Conservation (phyloP, 345 rosid genomes). For the Trapa bicornis region DNA sequence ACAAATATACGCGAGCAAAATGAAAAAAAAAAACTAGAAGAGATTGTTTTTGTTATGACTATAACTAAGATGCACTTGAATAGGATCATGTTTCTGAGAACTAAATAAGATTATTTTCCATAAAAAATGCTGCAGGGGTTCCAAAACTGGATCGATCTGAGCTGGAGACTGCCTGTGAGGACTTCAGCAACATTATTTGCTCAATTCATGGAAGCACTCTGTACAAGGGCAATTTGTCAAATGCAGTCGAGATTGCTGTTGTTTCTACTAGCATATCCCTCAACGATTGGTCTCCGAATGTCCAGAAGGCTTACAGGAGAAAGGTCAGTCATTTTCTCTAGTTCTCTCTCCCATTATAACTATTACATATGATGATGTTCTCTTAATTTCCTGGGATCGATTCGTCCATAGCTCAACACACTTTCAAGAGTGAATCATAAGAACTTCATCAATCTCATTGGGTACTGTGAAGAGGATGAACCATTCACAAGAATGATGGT, state of each 20-base stretch:
- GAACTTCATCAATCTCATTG: conserved; percentile 86
- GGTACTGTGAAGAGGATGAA: conserved; percentile 73
- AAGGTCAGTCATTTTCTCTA: conserved; percentile 28
- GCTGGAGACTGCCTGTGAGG: conserved; percentile 95
- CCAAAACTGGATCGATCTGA: conserved; percentile 81
- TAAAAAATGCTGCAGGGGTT: conserved; percentile 40
- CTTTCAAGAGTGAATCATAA: conserved; percentile 78
- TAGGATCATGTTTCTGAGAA: background rate
- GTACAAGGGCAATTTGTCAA: conserved; percentile 92
- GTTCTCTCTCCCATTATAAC: background rate
- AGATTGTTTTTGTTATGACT: too few species aligned
- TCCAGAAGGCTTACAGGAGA: conserved; percentile 60
- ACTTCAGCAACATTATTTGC: conserved; percentile 86
- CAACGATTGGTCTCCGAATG: conserved; percentile 55
- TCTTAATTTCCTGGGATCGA: background rate
- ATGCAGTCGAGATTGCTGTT: conserved; percentile 95
- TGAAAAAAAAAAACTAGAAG: too few species aligned
- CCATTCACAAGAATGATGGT: conserved; percentile 97
- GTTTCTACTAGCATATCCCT: conserved; percentile 37
- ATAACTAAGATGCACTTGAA: background rate
- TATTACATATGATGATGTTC: background rate
- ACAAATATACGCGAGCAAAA: too few species aligned
- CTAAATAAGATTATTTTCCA: background rate
- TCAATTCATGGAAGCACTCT: conserved; percentile 40
- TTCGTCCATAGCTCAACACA: conserved; percentile 39